Conservation (phyloP, 2,329 filamentous ascomycete species). For the Rachicladosporium sp. region DNA sequence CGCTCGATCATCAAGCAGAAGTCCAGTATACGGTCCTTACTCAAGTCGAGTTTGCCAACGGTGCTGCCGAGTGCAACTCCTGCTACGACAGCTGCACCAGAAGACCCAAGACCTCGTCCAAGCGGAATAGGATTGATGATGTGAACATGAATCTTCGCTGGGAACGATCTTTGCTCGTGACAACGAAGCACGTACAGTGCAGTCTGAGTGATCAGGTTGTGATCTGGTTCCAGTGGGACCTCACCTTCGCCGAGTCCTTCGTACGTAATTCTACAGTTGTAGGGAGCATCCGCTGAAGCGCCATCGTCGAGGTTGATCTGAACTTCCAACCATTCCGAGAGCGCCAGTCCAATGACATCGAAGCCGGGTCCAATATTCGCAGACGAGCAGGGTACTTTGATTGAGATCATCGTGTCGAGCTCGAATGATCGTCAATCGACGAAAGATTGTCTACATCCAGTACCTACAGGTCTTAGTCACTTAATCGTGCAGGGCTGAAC, state of each 20-base stretch:
- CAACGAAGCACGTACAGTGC: constrained; percentile 91
- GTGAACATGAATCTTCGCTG: constrained; percentile 76
- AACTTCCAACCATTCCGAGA: constrained; percentile 88
- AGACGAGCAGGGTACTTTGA: constrained; percentile 71
- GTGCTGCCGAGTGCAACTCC: constrained; percentile 89
- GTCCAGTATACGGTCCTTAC: constrained; percentile 75
- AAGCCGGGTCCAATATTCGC: constrained; percentile 97
- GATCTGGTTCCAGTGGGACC: constrained; percentile 71
- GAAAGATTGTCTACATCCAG: too few species aligned
- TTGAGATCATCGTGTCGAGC: constrained; percentile 6
- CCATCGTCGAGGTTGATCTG: constrained; percentile 61
- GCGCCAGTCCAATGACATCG: constrained; percentile 89
- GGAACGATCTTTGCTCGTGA: constrained; percentile 76
- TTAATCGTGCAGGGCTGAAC: too few species aligned
- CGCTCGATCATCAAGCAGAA: constrained; percentile 94
- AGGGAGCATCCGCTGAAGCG: constrained; percentile 43
- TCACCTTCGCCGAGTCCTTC: constrained; percentile 69
- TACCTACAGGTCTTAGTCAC: too few species aligned
- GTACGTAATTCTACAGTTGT: constrained; percentile 86
- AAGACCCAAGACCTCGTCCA: constrained; percentile 85
- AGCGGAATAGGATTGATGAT: constrained; percentile 93
- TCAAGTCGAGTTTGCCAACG: constrained; percentile 66
- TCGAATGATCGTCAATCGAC: neutral
- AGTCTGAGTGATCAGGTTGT: constrained; percentile 86
- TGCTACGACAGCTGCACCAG: constrained; percentile 86